Evolutionary conservation across 495 filamentous ascomycete genomes (phyloP), one percentile per base, ranked within the genome.

Genomic region (Daldinia vernicosa): DNA sequence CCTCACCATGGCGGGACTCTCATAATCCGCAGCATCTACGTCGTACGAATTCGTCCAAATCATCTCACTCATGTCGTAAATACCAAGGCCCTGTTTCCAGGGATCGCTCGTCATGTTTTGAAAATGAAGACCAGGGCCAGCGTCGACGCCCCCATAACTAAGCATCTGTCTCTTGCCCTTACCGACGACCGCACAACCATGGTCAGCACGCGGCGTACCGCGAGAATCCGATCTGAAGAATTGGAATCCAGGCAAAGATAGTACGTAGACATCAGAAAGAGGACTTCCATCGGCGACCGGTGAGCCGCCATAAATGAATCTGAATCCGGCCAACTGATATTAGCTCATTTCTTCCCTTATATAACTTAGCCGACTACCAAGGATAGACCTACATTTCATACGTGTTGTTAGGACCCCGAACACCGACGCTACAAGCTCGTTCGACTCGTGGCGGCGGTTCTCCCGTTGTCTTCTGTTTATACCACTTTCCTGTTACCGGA

Each of bases 161-260:
- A 84, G 40, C 65, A 84, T 76, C 66, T 84, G 81, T 26, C 82
- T 76, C 32, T 78, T 77, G 0, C 81, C 80, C 5, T 75, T 76
- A 6, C 81, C 80, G 6, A 79, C 72, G 1, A 76, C 26, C 19
- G 76, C 76, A 45, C 81, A 84, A 4, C 65, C 69, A 26, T 78
- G 74, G 11, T 75, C 68, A 4, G 69, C 72, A 0, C 80, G 75
- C 22, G 59, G 53, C 4, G 77, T 76, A 0, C 67, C 77, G 0
- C 67, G 51, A 4, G 55, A 30, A 4, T 76, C 55, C 4, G 76
- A 74, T 35, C 73, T 71, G 24, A 80, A 77, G 77, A 84, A 85
- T 35, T 77, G 67, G 50, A 85, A 86, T n/a, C 81, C 82, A 0
- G 83, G 84, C 2, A 86, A 63, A 45, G 79, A 81, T 12, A 85